phyloP scores from a whole-genome alignment of 2,329 filamentous ascomycete genomes.

The Elsinoe perseae region DNA sequence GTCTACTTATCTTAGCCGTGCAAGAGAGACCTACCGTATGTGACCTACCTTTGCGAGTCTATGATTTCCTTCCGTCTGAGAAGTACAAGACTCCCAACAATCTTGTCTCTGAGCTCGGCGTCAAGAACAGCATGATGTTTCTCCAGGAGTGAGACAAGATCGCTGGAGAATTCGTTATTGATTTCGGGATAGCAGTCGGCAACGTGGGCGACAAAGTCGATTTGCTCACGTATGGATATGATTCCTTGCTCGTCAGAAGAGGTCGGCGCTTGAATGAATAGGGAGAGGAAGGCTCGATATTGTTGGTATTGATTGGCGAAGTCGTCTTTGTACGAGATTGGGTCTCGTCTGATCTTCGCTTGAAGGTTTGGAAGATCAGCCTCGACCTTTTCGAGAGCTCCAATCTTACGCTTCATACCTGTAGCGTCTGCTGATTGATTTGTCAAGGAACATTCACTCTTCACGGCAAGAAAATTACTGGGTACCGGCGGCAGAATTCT shows the following conservation, averaged over 20 bases:
- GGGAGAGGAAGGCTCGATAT: constrained; percentile 83
- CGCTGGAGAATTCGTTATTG: constrained; percentile 66
- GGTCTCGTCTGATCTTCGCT: constrained; percentile 84
- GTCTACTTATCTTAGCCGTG: constrained; percentile 27
- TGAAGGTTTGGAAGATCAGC: constrained; percentile 84
- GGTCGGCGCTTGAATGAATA: constrained; percentile 77
- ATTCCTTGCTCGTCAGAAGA: constrained; percentile 70
- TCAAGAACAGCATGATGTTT: constrained; percentile 78
- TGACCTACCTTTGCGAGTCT: constrained; percentile 59
- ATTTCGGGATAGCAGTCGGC: constrained; percentile 86
- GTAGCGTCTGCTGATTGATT: no score
- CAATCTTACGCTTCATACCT: constrained; percentile 77
- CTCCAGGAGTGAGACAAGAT: constrained; percentile 72
- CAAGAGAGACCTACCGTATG: constrained; percentile 7
- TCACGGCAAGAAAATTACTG: no score
- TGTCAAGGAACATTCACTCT: no score
- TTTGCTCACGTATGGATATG: constrained; percentile 78
- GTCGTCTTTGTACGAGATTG: constrained; percentile 82
- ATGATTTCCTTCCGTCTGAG: constrained; percentile 87
- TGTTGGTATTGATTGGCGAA: constrained; percentile 83
- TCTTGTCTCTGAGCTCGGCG: constrained; percentile 81
- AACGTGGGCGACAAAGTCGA: constrained; percentile 89
- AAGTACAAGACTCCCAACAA: constrained; percentile 82
- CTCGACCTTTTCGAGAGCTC: constrained; percentile 90
- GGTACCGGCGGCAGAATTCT: no score